Conservation (phyloP, 345 rosid species). For the Gossypium mustelinum region DNA sequence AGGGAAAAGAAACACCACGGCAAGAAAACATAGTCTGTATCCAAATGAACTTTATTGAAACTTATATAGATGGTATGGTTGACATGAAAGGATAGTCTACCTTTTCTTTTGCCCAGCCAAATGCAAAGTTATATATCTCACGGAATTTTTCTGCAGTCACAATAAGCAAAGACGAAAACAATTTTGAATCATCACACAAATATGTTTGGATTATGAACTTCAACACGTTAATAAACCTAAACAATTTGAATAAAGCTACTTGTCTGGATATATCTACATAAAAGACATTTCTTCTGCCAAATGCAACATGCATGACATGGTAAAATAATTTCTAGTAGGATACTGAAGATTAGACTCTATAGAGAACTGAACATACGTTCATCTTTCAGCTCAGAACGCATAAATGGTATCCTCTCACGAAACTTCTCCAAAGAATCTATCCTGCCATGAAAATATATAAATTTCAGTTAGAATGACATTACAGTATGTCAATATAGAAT, state of each 20-base stretch:
- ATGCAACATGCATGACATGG: neutral
- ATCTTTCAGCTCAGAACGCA: conserved; percentile 95
- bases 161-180: conserved; percentile 18
- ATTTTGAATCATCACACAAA: conserved; percentile 1
- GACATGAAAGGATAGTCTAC: conserved; percentile 31
- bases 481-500: conserved; percentile 3
- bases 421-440: conserved; percentile 86
- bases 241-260: neutral
- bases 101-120: conserved; percentile 99
- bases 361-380: conserved; percentile 55
- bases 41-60: neutral
- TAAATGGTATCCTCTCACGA: conserved; percentile 64
- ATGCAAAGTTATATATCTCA: conserved; percentile 90
- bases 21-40: neutral
- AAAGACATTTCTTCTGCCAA: neutral
- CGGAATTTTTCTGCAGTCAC: conserved; percentile 78
- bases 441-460: conserved; percentile 49
- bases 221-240: neutral
- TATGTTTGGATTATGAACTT: neutral
- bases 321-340: conserved; percentile 6
- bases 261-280: neutral
- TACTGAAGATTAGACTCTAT: conserved; percentile 14
- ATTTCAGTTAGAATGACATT: conserved; percentile 23
- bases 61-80: too few species aligned
- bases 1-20: neutral